A percentile compares a stretch with the other conserved stretches of the same genome.
Conservation (phyloP, 2,329 filamentous ascomycete genomes). For the Penicillium sp. region DNA sequence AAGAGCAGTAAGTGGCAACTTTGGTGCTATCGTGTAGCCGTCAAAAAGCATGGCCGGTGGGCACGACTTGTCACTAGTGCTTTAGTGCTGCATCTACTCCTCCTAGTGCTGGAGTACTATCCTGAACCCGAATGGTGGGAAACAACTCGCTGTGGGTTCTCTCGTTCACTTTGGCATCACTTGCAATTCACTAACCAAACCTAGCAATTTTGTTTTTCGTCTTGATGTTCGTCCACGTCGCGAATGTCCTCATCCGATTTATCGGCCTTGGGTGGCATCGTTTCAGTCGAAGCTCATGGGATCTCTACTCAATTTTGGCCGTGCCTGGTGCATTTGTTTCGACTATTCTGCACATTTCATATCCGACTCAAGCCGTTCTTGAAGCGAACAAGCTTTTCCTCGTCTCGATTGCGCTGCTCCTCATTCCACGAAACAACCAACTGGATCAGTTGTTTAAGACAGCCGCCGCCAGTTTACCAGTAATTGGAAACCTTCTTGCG, state of each 20-base stretch:
- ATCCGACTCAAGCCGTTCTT: conserved; percentile 58
- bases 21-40: conserved; percentile 92
- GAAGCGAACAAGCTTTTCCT: conserved; percentile 93
- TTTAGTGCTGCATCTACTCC: conserved; percentile 75
- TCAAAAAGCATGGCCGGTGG: conserved; percentile 92
- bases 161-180: neutral
- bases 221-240: conserved; percentile 77
- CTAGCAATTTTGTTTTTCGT: conserved; percentile 70
- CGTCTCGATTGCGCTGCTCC: conserved; percentile 79
- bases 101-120: conserved; percentile 84
- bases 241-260: conserved; percentile 79
- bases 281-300: conserved; percentile 92
- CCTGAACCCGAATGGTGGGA: conserved; percentile 72
- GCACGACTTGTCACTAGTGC: conserved; percentile 76
- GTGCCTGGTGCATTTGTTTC: conserved; percentile 79
- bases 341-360: conserved; percentile 68
- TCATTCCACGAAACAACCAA: conserved; percentile 95
- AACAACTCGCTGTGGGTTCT: conserved; percentile 54
- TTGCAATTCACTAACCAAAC: conserved; percentile 21
- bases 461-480: conserved; percentile 84
- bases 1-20: conserved; percentile 75
- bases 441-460: conserved; percentile 99
- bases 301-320: conserved; percentile 78
- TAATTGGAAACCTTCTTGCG: conserved; percentile 85
- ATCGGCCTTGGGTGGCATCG: conserved; percentile 86